Evolutionary conservation across 371 early-diverging fungal species (phyloP), one percentile per base, ranked within the genome.

Genomic region (Apophysomyces elegans): DNA sequence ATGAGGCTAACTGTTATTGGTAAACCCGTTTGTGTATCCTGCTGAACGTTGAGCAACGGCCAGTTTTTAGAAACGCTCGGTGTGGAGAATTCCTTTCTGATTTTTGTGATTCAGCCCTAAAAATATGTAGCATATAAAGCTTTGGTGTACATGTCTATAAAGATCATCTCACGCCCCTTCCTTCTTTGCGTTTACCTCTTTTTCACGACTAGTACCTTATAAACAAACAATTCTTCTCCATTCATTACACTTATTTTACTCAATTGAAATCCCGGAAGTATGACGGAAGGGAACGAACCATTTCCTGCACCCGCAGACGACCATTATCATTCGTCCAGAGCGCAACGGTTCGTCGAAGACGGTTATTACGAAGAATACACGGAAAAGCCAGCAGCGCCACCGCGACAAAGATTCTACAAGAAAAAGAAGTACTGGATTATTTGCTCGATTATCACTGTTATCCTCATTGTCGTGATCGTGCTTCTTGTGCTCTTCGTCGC

Each of bases 361-460:
- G 63, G 61, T 36, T 67, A 47, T 35, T 64, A 70, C 63, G 74
- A 76, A 47, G 71, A 76, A 45, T 76, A 76, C 47, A 54, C 67
- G 36, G 74, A 73, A 47, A 76, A 76, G 26, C 69, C 70, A 18
- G 58, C 62, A 37, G 69, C 77, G 39, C 67, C 72, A 18, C 66
- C 68, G 41, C 56, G 66, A 39, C 56, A 46, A 14, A 63, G 66
- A 39, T 80, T 85, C 59, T 85, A 85, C 64, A 77, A 75, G 58
- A 72, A 80, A 9, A 78, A 76, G 47, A 81, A 80, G 62, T 85
- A 81, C 37, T 83, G 83, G 85, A 77, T 80, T 14, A 74, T 74
- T 59, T 85, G 85, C 56, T 74, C 76, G 38, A 69, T 80, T n/a
- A 68, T 68, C 32, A 69, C 74, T 1, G 77, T 76, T 59, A 78